Conservation (phyloP, 768 basidiomycete species). For the Pleurotus platypus region DNA sequence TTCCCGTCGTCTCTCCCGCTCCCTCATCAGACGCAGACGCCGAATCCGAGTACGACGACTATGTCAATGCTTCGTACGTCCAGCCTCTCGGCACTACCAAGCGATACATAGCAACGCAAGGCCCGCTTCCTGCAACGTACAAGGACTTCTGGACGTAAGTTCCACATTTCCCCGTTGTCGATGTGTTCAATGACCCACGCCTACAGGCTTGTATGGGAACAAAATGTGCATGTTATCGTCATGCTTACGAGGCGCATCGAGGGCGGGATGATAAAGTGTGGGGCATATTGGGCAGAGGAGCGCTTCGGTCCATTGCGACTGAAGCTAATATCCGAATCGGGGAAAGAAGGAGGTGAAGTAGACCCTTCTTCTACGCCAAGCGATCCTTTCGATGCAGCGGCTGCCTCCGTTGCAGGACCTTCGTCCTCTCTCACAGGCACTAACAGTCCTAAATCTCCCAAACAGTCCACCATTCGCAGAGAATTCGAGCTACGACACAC, state of each 20-base stretch:
- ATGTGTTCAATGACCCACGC: neutral
- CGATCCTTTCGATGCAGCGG: neutral
- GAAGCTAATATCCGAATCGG: constrained; percentile 27
- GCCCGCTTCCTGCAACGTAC: constrained; percentile 86
- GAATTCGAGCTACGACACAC: constrained; percentile 67
- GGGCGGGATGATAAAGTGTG: constrained; percentile 86
- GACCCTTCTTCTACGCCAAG: constrained; percentile 4
- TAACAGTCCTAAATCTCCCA: neutral
- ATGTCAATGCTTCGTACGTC: constrained; percentile 93
- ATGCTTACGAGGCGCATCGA: constrained; percentile 96
- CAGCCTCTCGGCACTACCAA: constrained; percentile 79
- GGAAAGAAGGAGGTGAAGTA: constrained; percentile 13
- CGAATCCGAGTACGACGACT: constrained; percentile 65
- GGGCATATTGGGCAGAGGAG: constrained; percentile 78
- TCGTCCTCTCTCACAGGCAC: neutral
- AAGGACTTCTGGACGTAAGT: constrained; percentile 93
- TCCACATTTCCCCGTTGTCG: neutral
- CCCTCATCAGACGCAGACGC: constrained; percentile 3
- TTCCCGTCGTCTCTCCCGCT: constrained; percentile 10
- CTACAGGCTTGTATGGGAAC: constrained; percentile 83
- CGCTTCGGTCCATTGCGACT: constrained; percentile 72
- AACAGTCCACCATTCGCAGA: constrained; percentile 41
- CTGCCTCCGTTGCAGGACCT: neutral
- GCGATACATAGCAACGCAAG: constrained; percentile 94
- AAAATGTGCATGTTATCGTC: constrained; percentile 90